phyloP scores from a whole-genome alignment of 768 basidiomycete genomes.

The Pleurotus pulmonarius region DNA sequence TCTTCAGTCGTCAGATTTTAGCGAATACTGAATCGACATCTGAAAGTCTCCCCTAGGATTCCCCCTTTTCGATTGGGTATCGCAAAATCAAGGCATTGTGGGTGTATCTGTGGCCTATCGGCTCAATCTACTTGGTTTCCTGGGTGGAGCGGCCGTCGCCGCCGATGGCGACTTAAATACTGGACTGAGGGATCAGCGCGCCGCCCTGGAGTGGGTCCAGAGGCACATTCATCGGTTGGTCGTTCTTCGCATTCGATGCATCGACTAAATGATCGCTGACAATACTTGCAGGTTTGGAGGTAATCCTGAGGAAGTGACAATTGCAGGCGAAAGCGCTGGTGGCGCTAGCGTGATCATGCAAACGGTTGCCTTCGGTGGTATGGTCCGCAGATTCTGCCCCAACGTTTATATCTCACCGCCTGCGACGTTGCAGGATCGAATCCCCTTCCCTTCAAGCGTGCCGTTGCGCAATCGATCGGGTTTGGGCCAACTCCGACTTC shows the following conservation, averaged over 20 bases:
- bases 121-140: constrained; percentile 25
- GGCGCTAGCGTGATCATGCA: constrained; percentile 44
- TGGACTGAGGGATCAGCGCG: constrained; percentile 39
- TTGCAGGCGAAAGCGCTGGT: constrained; percentile 37
- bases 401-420: background rate
- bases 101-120: constrained; percentile 31
- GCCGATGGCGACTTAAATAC: constrained; percentile 35
- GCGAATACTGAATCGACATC: background rate
- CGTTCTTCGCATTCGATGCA: too few species aligned
- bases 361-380: constrained; percentile 38
- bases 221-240: constrained; percentile 23
- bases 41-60: constrained; percentile 40
- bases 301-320: constrained; percentile 27
- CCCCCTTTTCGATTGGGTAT: constrained; percentile 45
- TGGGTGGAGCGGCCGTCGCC: constrained; percentile 24
- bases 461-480: constrained; percentile 40
- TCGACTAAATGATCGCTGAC: background rate
- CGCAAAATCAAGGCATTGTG: constrained; percentile 31
- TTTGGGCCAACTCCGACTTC: constrained; percentile 30
- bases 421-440: constrained; percentile 20
- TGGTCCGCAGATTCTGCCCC: background rate
- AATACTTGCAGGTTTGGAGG: constrained; percentile 24
- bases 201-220: constrained; percentile 36
- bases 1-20: background rate
- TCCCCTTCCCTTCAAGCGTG: constrained; percentile 34